Percentiles rank a stretch among this genome's conserved stretches.
phyloP scores from a whole-genome alignment of 768 basidiomycete genomes.

The Glaciozyma antarctica region DNA sequence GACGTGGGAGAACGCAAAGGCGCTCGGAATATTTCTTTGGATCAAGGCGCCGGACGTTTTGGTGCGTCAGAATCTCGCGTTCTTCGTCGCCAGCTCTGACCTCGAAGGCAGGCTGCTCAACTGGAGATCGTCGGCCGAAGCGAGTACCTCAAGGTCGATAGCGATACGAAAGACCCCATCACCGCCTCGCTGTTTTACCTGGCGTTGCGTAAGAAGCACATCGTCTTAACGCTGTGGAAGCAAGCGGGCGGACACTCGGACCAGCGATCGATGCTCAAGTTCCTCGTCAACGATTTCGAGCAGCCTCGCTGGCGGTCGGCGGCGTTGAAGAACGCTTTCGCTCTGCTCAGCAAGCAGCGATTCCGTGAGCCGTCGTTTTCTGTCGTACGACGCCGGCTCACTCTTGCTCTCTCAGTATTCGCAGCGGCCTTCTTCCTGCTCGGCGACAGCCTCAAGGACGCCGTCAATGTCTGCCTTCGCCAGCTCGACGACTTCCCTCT shows the following conservation, averaged over 20 bases:
- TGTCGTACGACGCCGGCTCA: not conserved
- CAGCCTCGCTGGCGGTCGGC: conserved; percentile 79
- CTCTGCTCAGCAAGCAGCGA: conserved; percentile 76
- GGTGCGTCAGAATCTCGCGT: conserved; percentile 46
- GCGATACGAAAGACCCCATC: conserved; percentile 78
- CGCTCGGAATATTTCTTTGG: conserved; percentile 82
- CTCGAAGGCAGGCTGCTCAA: conserved; percentile 54
- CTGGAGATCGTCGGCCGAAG: conserved; percentile 83
- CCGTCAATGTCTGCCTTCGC: conserved; percentile 77
- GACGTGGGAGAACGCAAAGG: conserved; percentile 78
- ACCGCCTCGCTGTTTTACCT: conserved; percentile 87
- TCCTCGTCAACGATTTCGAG: conserved; percentile 80
- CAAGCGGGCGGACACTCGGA: conserved; percentile 92
- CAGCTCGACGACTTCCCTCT: conserved; percentile 85
- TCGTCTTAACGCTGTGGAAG: conserved; percentile 91
- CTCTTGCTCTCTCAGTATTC: conserved; percentile 55
- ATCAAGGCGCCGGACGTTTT: conserved; percentile 64
- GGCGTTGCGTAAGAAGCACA: conserved; percentile 79
- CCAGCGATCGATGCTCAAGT: conserved; percentile 78
- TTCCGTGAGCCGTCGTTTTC: conserved; percentile 41
- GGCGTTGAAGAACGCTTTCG: conserved; percentile 92
- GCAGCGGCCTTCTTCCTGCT: conserved; percentile 98
- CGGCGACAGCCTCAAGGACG: conserved; percentile 77
- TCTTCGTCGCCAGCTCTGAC: not conserved
- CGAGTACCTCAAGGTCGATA: conserved; percentile 65